Base-by-base conservation (phyloP, 75 land plant species). In the Picea sitchensis region DNA sequence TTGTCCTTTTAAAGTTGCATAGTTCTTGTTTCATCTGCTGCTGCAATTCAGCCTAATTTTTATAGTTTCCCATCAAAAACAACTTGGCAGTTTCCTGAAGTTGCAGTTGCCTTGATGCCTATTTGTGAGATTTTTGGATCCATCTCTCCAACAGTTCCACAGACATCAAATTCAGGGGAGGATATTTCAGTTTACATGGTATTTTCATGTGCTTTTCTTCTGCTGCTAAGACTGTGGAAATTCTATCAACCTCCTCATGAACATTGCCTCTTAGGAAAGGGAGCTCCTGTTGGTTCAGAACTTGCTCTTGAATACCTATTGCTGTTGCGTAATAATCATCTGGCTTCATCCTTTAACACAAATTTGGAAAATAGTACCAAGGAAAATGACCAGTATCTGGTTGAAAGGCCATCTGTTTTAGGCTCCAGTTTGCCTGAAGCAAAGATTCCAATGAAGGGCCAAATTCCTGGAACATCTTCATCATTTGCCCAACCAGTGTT, bases 41-140 rank as follows among this genome's bases (percentile, higher is more conserved):
- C 17, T 62, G 36, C 32, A 61, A 32, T 78, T 62, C 13, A 13
- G 21, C n/a, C 73, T 31, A 14, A 76, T 76, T 15, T 71, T 62
- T 34, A 0, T 36, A n/a, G 38, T 30, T 75, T 38, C 44, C 11
- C 11, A 9, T 71, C n/a, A 41, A 36, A 69, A 41, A 41, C 26
- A 3, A 23, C 3, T 14, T 23, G 65, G 44, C 86, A 91, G 93
- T 65, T 90, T 63, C 93, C 93, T 57, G 90, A 90, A 83, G 82
- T 90, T 78, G 93, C 92, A 36, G 92, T 89, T 76, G 78, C 92
- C 34, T 78, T 90, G 60, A 69, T 91, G 83, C 93, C 93, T 15
- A 81, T 91, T n/a, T 91, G 93, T 87, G 93, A 91, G 82, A 80
- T 75, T 13, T 91, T 91, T 87, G 93, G 93, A 21, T 91, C 93